Percentiles rank a stretch among this genome's conserved stretches.
These are phyloP conservation scores for Dispira simplex DNA, from an alignment of 192 early-diverging fungal species.

Conservation along the genomic window DNA sequence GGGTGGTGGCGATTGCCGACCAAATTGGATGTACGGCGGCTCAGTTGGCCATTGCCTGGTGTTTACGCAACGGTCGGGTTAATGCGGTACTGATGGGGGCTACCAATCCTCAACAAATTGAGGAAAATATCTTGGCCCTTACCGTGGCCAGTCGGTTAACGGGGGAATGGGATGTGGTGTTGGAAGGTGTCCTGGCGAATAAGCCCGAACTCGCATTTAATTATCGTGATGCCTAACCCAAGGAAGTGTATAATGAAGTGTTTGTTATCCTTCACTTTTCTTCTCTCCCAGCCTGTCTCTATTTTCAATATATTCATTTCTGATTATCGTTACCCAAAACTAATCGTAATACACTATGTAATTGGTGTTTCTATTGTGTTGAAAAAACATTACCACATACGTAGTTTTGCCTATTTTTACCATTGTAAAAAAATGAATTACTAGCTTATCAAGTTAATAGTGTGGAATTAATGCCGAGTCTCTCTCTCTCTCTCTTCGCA, in stretches of 20 bases:
- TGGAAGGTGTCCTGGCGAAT: conserved; percentile 56
- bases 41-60: conserved; percentile 62
- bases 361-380: too few relatives aligned
- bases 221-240: conserved; percentile 29
- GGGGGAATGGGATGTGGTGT: conserved; percentile 43
- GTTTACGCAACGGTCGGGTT: conserved; percentile 43
- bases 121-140: conserved; percentile 55
- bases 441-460: too few relatives aligned
- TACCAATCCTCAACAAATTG: conserved; percentile 44
- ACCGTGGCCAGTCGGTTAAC: conserved; percentile 41
- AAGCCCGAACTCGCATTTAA: conserved; percentile 39
- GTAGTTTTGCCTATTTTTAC: too few relatives aligned
- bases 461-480: too few relatives aligned
- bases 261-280: neutral
- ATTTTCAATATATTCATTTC: too few relatives aligned
- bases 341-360: too few relatives aligned
- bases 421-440: too few relatives aligned
- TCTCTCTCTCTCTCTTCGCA: too few relatives aligned
- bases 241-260: too few relatives aligned
- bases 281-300: too few relatives aligned
- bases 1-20: conserved; percentile 34
- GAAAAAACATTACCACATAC: too few relatives aligned
- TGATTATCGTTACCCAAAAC: too few relatives aligned
- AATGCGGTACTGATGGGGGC: conserved; percentile 53
- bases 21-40: conserved; percentile 37